phyloP scores from a whole-genome alignment of 2,329 filamentous ascomycete genomes.

The Neoarthrinium moseri region DNA sequence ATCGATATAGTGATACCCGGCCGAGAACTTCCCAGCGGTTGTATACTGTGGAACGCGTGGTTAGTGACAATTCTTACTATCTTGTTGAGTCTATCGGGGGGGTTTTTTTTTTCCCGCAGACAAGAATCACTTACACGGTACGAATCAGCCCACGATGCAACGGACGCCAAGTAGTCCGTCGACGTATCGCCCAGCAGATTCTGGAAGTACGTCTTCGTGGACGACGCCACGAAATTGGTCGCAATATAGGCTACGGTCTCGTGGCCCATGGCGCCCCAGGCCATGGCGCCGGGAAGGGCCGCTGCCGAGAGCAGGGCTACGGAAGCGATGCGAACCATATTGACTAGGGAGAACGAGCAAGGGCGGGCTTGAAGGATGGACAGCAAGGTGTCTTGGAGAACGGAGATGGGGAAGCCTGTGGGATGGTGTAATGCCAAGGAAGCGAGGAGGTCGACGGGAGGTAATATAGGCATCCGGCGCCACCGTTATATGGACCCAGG shows the following conservation, averaged over 20 bases:
- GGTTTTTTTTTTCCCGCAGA: too few species aligned
- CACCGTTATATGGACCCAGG: background rate
- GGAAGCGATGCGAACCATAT: conserved; percentile 22
- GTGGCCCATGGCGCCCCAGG: conserved; percentile 47
- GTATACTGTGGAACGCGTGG: conserved; percentile 30
- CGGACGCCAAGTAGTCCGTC: conserved; percentile 43
- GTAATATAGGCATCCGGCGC: background rate
- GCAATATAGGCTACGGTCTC: conserved; percentile 54
- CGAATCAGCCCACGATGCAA: conserved; percentile 51
- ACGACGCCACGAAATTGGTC: conserved; percentile 42
- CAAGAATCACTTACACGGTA: conserved; percentile 31
- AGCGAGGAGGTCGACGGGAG: background rate
- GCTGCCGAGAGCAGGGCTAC: conserved; percentile 20
- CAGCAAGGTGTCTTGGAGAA: background rate
- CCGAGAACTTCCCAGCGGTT: conserved; percentile 42
- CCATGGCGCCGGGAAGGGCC: conserved; percentile 21
- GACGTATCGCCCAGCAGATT: conserved; percentile 41
- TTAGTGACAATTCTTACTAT: background rate
- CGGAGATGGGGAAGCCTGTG: background rate
- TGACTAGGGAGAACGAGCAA: background rate
- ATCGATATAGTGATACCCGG: conserved; percentile 42
- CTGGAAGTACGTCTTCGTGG: conserved; percentile 41
- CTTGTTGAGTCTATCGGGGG: too few species aligned
- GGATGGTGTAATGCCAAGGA: background rate
- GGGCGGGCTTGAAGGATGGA: background rate